These are phyloP conservation scores for Colletotrichum noveboracense DNA, from an alignment of 2,329 filamentous ascomycete species.

Conservation along the genomic window DNA sequence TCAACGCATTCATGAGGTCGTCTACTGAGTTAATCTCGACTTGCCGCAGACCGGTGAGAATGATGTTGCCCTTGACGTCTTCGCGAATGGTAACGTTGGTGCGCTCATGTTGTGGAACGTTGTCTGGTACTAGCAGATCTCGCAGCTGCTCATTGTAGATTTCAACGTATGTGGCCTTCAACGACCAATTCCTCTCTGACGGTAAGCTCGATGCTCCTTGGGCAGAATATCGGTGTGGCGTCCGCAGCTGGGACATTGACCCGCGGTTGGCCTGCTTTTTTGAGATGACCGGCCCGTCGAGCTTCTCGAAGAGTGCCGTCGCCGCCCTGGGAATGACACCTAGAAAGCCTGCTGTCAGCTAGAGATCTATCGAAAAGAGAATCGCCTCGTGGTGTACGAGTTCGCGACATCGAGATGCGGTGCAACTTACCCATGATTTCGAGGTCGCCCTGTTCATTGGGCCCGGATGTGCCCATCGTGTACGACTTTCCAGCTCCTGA, in stretches of 20 bases:
- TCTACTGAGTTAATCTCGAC: constrained; percentile 90
- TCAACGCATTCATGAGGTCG: constrained; percentile 86
- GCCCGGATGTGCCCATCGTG: constrained; percentile 96
- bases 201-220: constrained; percentile 44
- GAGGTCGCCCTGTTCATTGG: constrained; percentile 73
- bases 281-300: constrained; percentile 74
- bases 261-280: constrained; percentile 59
- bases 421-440: constrained; percentile 76
- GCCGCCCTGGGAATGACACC: constrained; percentile 96
- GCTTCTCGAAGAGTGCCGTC: constrained; percentile 83
- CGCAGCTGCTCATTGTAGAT: constrained; percentile 98
- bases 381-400: background rate
- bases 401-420: background rate
- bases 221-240: constrained; percentile 79
- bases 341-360: constrained; percentile 37
- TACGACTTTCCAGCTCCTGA: constrained; percentile 98
- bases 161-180: constrained; percentile 94
- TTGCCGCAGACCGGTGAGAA: constrained; percentile 88
- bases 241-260: constrained; percentile 78
- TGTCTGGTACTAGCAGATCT: constrained; percentile 84
- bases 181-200: constrained; percentile 80
- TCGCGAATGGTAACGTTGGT: constrained; percentile 88
- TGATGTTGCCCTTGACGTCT: constrained; percentile 91
- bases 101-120: constrained; percentile 72
- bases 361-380: background rate